Base-by-base conservation (phyloP, 2,329 filamentous ascomycete genomes). In the Calonectria pteridis region DNA sequence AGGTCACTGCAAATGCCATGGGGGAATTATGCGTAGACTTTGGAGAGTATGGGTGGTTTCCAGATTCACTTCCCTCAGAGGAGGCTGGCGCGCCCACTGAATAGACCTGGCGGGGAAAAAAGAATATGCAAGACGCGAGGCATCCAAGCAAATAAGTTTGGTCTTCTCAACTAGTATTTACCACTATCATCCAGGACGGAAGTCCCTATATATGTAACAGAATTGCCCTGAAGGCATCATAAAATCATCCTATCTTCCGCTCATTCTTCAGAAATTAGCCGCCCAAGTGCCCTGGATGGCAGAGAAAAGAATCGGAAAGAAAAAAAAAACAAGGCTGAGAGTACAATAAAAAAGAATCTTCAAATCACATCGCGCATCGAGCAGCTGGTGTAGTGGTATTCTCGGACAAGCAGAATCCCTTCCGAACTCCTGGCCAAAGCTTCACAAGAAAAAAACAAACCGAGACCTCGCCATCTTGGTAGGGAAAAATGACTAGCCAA, bases 31-130 rank as follows among this genome's bases (percentile, higher is more conserved):
- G 80, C 51, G 87, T 92, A 1, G 87, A 91, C 73, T 86, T 91
- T 67, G 83, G 75, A 0, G 83, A 86, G 58, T 90, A 86, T 75
- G 90, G 90, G 1, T 92, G 90, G 90, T 92, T 91, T 75, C 90
- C 90, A 5, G 77, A 84, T 0, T 75, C 77, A 10, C 76, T 91
- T 43, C 89, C 89, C 0, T 90, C 89, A 0, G 85, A 86, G 26
- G 85, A 86, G n/a, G 81, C 77, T 0, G 70, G 73, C 28, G 16
- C 26, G 26, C 29, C 40, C 18, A 31, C 37, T 18, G 59, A 43
- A 49, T 62, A 18, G 49, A 20, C 13, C 11, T n/a, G n/a, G n/a
- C n/a, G n/a, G n/a, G n/a, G n/a, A 20, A 37, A 14, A 4, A 31
- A 26, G 6, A 46, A n/a, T 2, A 14, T 43, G 4, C 40, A 31